phyloP scores from a whole-genome alignment of 139 green algal genomes.

The Coelastrella sp. region DNA sequence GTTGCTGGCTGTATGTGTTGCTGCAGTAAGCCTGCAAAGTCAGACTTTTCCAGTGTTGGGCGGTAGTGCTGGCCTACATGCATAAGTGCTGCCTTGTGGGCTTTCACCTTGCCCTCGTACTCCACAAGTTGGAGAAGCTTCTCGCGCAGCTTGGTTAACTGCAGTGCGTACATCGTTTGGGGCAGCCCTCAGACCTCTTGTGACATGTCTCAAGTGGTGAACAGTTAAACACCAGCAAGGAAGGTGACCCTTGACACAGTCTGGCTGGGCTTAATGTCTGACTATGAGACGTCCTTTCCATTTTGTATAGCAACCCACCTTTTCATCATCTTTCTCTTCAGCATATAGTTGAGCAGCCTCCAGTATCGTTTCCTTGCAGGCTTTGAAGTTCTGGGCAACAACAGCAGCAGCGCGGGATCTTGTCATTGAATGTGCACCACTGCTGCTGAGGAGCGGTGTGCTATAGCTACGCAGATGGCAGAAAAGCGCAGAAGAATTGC shows the following conservation, averaged over 20 bases:
- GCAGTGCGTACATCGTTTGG: not conserved
- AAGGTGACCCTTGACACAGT: not conserved
- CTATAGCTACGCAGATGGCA: too few species aligned
- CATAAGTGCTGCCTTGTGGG: not conserved
- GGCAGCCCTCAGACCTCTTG: too few species aligned
- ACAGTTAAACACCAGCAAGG: not conserved
- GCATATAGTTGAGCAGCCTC: constrained; percentile 30
- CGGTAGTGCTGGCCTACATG: not conserved
- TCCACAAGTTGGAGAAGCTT: constrained; percentile 9
- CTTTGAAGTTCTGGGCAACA: constrained; percentile 14
- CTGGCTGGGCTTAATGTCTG: not conserved
- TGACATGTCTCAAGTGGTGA: not conserved
- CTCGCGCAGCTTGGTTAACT: constrained; percentile 23
- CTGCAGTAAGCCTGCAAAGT: constrained; percentile 6
- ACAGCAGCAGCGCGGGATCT: not conserved
- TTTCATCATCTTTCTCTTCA: constrained; percentile 26
- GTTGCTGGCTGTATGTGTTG: not conserved
- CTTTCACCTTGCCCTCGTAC: not conserved
- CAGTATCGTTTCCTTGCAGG: constrained; percentile 1
- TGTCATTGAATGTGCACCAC: not conserved
- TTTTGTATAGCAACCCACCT: not conserved
- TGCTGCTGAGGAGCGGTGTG: too few species aligned
- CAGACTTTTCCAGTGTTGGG: constrained; percentile 14
- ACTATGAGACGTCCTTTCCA: not conserved
- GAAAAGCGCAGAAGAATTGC: too few species aligned